Conservation (phyloP, 352 stramenopile species). For the Pseudoperonospora humuli region DNA sequence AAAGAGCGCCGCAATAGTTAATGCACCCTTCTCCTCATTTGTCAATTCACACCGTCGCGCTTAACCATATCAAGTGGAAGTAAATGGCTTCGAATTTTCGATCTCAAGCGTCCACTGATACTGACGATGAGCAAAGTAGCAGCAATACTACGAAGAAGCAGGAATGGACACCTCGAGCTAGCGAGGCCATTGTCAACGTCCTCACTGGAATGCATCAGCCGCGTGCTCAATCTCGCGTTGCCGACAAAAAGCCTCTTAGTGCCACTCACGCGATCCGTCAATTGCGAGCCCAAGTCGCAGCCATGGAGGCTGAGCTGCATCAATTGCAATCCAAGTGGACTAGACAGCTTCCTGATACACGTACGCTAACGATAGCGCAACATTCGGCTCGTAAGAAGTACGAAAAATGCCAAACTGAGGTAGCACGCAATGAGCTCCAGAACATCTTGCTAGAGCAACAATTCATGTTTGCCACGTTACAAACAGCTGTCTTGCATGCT, state of each 20-base stretch:
- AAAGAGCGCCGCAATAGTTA: too few relatives aligned
- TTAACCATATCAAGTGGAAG: too few relatives aligned
- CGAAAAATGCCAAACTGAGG: slow-evolving; percentile 8
- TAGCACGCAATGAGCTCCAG: slow-evolving; percentile 17
- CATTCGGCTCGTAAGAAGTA: slow-evolving; percentile 26
- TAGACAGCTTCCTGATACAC: slow-evolving; percentile 17
- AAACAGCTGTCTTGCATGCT: slow-evolving; percentile 18
- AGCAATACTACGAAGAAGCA: too few relatives aligned
- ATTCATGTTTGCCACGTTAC: slow-evolving; percentile 28
- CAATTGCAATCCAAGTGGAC: slow-evolving; percentile 19
- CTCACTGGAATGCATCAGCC: too few relatives aligned
- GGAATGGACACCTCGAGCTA: too few relatives aligned
- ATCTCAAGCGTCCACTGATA: too few relatives aligned
- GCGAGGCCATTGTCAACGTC: too few relatives aligned
- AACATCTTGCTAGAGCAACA: slow-evolving; percentile 32
- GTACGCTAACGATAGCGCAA: slow-evolving; percentile 17
- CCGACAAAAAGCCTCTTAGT: slow-evolving; percentile 14
- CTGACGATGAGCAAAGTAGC: too few relatives aligned
- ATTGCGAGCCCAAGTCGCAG: slow-evolving; percentile 26
- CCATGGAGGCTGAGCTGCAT: slow-evolving; percentile 26
- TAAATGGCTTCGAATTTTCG: too few relatives aligned
- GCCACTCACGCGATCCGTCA: slow-evolving; percentile 29
- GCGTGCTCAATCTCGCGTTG: slow-evolving; percentile 1
- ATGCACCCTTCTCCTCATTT: too few relatives aligned
- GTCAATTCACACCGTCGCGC: too few relatives aligned